A percentile compares a stretch with the other conserved stretches of the same genome.
These are phyloP conservation scores for Sphagnum fallax DNA, from an alignment of 228 moss, liverwort and hornwort genomes.

Conservation along the genomic window DNA sequence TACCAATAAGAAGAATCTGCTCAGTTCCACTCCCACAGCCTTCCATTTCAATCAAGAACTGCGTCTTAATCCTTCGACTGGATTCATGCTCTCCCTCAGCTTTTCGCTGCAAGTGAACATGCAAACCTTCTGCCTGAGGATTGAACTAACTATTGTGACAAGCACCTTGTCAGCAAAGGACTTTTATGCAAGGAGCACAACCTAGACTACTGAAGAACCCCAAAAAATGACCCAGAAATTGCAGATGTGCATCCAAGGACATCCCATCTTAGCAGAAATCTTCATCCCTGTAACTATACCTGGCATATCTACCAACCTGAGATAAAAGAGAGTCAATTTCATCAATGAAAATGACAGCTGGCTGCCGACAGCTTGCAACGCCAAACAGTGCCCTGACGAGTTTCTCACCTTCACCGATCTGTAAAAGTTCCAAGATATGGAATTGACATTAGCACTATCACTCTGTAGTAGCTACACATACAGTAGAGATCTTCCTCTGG, in stretches of 20 bases:
- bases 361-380: constrained; percentile 96
- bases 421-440: constrained; percentile 2
- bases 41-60: constrained; percentile 99
- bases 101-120: constrained; percentile 62
- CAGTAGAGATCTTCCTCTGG: too few relatives aligned
- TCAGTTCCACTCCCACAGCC: constrained; percentile 94
- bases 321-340: constrained; percentile 96
- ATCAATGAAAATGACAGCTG: constrained; percentile 98
- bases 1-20: constrained; percentile 94
- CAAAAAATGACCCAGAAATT: too few relatives aligned
- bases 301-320: constrained; percentile 35
- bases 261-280: too few relatives aligned
- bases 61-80: constrained; percentile 91
- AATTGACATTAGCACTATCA: not conserved
- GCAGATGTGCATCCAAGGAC: too few relatives aligned
- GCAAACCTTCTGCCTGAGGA: not conserved
- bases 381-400: constrained; percentile 94
- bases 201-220: too few relatives aligned
- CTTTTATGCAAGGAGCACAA: too few relatives aligned
- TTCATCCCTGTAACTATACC: too few relatives aligned
- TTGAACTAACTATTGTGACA: not conserved
- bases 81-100: constrained; percentile 92
- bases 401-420: constrained; percentile 99
- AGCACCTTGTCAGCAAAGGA: too few relatives aligned
- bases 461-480: not conserved